phyloP scores from a whole-genome alignment of 2,329 filamentous ascomycete species.

The Aureobasidium leucospermi region DNA sequence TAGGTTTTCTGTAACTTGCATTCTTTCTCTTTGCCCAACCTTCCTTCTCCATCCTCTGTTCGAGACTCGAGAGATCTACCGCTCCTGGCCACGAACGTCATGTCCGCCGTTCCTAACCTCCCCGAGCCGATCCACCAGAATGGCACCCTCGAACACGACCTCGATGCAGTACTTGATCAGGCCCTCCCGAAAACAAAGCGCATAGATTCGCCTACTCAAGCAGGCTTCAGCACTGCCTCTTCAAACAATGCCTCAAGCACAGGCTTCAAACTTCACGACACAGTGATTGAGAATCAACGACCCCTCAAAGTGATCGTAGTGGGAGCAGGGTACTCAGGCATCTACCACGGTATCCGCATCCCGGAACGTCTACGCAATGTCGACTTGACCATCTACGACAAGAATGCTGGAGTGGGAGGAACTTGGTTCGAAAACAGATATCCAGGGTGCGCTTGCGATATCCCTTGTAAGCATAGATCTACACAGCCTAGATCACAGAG shows the following conservation, averaged over 20 bases:
- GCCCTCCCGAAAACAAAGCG: neutral
- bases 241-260: neutral
- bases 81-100: neutral
- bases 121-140: neutral
- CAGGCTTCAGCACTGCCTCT: neutral
- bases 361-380: slow-evolving; percentile 34
- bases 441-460: slow-evolving; percentile 34
- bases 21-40: neutral
- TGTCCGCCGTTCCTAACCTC: slow-evolving; percentile 8
- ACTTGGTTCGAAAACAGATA: slow-evolving; percentile 37
- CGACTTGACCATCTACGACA: slow-evolving; percentile 36
- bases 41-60: neutral
- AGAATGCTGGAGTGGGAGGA: slow-evolving; percentile 35
- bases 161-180: neutral
- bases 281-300: slow-evolving; percentile 36
- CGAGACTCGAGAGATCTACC: too few species aligned
- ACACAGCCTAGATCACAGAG: too few species aligned
- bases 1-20: neutral
- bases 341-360: slow-evolving; percentile 38
- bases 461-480: slow-evolving; percentile 13
- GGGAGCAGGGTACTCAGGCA: slow-evolving; percentile 37
- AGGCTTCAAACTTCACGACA: slow-evolving; percentile 29
- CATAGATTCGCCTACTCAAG: slow-evolving; percentile 4
- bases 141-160: neutral
- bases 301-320: slow-evolving; percentile 39